Evolutionary conservation across 73 alveolate species (phyloP).

Genomic region (Symbiodinium pilosum): DNA sequence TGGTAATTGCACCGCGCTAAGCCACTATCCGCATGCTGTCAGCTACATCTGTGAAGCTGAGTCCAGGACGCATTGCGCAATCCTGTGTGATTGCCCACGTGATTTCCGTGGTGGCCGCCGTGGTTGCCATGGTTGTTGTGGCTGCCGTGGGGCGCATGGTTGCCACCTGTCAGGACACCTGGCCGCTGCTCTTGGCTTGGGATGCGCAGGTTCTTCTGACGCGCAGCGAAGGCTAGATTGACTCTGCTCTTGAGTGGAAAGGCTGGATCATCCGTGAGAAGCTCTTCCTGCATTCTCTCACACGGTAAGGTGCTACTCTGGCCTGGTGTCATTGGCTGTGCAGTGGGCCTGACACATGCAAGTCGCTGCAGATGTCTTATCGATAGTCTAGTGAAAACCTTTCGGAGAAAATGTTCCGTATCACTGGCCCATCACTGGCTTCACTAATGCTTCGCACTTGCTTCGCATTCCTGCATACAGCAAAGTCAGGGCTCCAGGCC

Average conservation of each 20-base stretch:
- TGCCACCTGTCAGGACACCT: slow-evolving; percentile 13
- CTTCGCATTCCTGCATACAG: too few species aligned
- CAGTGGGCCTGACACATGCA: neutral
- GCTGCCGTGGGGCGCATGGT: neutral
- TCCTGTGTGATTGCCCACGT: neutral
- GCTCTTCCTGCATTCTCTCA: neutral
- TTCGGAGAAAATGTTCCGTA: too few species aligned
- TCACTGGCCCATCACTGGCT: too few species aligned
- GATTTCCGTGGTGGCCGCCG: slow-evolving; percentile 1
- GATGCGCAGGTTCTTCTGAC: neutral
- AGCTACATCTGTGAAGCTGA: too few species aligned
- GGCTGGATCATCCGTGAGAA: neutral
- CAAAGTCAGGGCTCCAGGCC: too few species aligned
- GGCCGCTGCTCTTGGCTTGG: neutral
- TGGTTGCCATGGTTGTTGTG: neutral
- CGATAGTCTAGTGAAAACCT: too few species aligned
- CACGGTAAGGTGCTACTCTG: neutral
- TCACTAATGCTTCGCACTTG: too few species aligned
- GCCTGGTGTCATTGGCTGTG: slow-evolving; percentile 21
- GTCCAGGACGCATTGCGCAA: neutral
- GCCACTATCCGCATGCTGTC: too few species aligned
- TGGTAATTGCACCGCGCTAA: too few species aligned
- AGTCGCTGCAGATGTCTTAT: too few species aligned
- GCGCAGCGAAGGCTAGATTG: neutral
- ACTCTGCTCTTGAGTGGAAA: neutral